Percentiles rank a stretch among this genome's conserved stretches.
phyloP scores from a whole-genome alignment of 805 yeast species.

The Metschnikowia hibisci region DNA sequence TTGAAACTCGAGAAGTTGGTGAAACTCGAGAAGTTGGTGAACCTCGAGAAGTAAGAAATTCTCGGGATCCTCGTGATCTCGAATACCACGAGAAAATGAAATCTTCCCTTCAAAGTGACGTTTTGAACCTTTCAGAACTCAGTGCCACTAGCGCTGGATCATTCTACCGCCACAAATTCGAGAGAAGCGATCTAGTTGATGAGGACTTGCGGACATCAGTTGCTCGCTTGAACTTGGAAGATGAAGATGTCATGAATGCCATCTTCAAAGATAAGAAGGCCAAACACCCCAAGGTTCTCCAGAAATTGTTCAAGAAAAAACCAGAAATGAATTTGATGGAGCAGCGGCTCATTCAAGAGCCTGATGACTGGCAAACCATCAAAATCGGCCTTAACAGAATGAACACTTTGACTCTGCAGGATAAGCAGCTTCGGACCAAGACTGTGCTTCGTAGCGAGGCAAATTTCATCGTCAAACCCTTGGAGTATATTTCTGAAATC shows the following conservation, averaged over 20 bases:
- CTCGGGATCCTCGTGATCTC: neutral
- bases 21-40: conserved; percentile 17
- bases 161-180: conserved; percentile 66
- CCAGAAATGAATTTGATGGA: conserved; percentile 32
- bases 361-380: conserved; percentile 34
- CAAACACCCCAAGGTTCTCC: conserved; percentile 44
- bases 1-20: too few relatives aligned
- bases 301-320: conserved; percentile 35
- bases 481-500: conserved; percentile 40
- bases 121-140: conserved; percentile 56
- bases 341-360: conserved; percentile 43
- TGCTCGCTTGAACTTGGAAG: conserved; percentile 22
- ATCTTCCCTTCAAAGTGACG: conserved; percentile 42
- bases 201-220: conserved; percentile 10
- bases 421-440: conserved; percentile 65
- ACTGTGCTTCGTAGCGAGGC: conserved; percentile 44
- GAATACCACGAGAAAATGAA: conserved; percentile 36
- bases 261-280: conserved; percentile 41
- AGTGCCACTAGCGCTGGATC: conserved; percentile 92
- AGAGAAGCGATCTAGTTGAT: conserved; percentile 27
- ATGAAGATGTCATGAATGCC: conserved; percentile 33
- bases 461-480: conserved; percentile 38
- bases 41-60: too few relatives aligned
- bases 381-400: conserved; percentile 53
- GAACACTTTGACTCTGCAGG: conserved; percentile 62